Evolutionary conservation across 2,329 filamentous ascomycete species (phyloP).

Genomic region (Celoporthe dispersa): DNA sequence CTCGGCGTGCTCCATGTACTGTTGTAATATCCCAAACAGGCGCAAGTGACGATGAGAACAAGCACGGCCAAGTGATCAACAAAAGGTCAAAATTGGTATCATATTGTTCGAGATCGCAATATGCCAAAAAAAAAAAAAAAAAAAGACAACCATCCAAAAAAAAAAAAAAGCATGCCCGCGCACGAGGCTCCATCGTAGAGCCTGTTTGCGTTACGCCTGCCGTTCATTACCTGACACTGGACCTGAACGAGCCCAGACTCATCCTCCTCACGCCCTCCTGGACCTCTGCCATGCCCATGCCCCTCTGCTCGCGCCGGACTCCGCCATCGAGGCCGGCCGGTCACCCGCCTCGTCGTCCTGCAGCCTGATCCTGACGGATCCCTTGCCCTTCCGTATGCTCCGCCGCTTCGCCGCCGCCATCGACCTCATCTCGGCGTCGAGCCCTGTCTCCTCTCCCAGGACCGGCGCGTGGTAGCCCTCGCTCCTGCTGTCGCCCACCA

Average conservation of each 20-base stretch:
- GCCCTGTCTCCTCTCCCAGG: slow-evolving; percentile 4
- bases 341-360: slow-evolving; percentile 6
- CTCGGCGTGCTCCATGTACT: not conserved
- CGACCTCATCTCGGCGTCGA: slow-evolving; percentile 22
- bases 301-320: not conserved
- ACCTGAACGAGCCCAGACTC: slow-evolving; percentile 17
- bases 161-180: not conserved
- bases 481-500: slow-evolving; percentile 55
- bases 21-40: not conserved
- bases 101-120: not conserved
- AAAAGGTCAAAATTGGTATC: slow-evolving; percentile 1
- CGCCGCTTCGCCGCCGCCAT: slow-evolving; percentile 29
- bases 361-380: slow-evolving; percentile 14
- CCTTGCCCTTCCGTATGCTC: slow-evolving; percentile 28
- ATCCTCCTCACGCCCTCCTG: slow-evolving; percentile 19
- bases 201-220: not conserved
- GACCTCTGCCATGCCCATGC: slow-evolving; percentile 10
- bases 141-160: too few species aligned
- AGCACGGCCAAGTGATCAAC: too few species aligned
- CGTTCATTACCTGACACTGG: not conserved
- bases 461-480: slow-evolving; percentile 66
- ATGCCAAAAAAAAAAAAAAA: not conserved
- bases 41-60: not conserved
- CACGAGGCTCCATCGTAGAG: not conserved
- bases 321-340: slow-evolving; percentile 12